Evolutionary conservation across 306 rosid genomes (phyloP), one percentile per base, ranked within the genome.

Genomic region (Begonia peltatifolia): DNA sequence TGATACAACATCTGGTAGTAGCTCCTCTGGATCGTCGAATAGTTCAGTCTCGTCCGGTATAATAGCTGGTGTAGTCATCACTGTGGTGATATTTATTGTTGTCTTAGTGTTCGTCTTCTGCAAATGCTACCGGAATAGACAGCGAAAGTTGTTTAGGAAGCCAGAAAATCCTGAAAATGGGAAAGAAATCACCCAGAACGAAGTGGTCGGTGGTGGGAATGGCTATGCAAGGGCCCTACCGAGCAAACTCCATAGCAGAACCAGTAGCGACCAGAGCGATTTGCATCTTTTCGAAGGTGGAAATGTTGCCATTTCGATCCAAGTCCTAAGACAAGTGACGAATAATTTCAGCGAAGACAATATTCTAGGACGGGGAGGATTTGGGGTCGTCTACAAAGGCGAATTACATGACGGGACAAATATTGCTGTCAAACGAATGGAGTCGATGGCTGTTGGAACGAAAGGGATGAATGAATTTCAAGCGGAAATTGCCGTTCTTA

Each of bases 1-100:
- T 58, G 38, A 18, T 16, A 55, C 59, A 12, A 43, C 67, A 0
- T 66, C 94, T 0, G 25, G 18, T 50, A 78, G 69, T 62, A 65
- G 76, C 52, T 46, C 66, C 4, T 44, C 48, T 44, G 48, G 48
- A 16, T 55, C 53, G 2, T 14, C 17, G 11, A 49, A 49, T 49
- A 17, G 53, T 3, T 49, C 22, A 49, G 23, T 49, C 22, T 49
- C 52, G 14, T 13, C 53, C 9, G 53, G 53, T 14, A 8, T 49
- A 17, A 49, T 49, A 12, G 53, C 22, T 9, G 53, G 53, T 49
- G 22, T 49, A 10, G 53, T 49, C 9, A n/a, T 49, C 3, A 23
- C 53, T 49, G 53, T 49, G 11, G 22, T 49, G 53, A 13, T 49
- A 49, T 49, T 49, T 49, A 17, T 13, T 3, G 18, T 49, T n/a